Percentiles rank a stretch among this genome's conserved stretches.
Conservation (phyloP, 495 filamentous ascomycete genomes). For the Achaetomiella virescens region DNA sequence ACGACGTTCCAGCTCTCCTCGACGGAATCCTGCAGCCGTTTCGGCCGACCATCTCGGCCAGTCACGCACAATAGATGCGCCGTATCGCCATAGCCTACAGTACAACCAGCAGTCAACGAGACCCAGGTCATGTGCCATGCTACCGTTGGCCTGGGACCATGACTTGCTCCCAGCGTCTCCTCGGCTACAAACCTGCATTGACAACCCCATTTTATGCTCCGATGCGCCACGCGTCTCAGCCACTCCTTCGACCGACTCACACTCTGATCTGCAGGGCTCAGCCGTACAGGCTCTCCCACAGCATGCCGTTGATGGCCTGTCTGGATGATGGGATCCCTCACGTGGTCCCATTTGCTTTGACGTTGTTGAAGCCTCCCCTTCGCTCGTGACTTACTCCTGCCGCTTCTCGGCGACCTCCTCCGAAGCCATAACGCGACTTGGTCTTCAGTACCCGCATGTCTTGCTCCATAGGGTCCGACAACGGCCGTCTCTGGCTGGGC, state of each 20-base stretch:
- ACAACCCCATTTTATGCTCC: background rate
- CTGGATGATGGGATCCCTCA: background rate
- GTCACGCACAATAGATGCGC: background rate
- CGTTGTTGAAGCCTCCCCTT: background rate
- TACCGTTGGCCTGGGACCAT: background rate
- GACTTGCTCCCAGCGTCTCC: background rate
- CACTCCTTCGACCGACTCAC: background rate
- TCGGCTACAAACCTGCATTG: background rate
- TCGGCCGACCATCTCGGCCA: background rate
- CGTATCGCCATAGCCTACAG: background rate
- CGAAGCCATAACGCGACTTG: too few relatives aligned
- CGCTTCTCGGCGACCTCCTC: too few relatives aligned
- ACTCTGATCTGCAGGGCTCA: constrained; percentile 9
- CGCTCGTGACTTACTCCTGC: background rate
- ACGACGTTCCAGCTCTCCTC: too few relatives aligned
- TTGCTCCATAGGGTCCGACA: too few relatives aligned
- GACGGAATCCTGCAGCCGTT: background rate
- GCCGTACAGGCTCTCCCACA: constrained; percentile 4
- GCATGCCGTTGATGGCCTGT: constrained; percentile 1
- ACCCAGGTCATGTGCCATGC: constrained; percentile 4
- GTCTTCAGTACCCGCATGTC: too few relatives aligned
- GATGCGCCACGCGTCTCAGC: background rate
- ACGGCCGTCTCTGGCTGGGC: too few relatives aligned
- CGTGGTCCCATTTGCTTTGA: background rate
- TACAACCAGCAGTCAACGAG: background rate